Percentiles rank a stretch among this genome's conserved stretches.
Conservation (phyloP, 306 rosid genomes). For the Begonia loranthoides region DNA sequence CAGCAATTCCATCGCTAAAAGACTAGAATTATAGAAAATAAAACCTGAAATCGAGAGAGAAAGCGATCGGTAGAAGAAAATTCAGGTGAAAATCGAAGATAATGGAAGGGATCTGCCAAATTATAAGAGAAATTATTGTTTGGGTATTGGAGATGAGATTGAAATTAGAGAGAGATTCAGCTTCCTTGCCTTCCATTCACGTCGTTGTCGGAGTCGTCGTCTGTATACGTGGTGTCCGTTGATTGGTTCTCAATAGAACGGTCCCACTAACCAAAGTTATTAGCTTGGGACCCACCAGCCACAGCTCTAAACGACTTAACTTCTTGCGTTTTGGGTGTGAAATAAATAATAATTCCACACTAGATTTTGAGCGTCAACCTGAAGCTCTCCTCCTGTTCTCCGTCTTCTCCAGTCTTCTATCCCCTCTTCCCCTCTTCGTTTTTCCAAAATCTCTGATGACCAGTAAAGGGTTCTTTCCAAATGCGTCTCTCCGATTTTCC, state of each 20-base stretch:
- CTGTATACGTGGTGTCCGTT: background rate
- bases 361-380: no score
- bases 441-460: background rate
- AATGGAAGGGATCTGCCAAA: background rate
- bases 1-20: background rate
- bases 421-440: background rate
- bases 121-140: background rate
- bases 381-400: no score
- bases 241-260: background rate
- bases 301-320: no score
- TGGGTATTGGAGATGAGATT: background rate
- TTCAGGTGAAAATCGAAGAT: background rate
- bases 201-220: background rate
- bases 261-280: background rate
- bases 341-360: no score
- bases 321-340: no score
- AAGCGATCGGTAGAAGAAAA: background rate
- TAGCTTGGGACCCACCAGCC: no score
- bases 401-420: no score
- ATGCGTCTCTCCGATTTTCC: background rate
- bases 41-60: constrained; percentile 1
- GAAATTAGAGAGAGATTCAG: background rate
- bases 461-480: background rate
- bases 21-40: background rate
- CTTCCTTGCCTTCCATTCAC: background rate